These are phyloP conservation scores for Botrytis galanthina DNA, from an alignment of 2,329 filamentous ascomycete genomes.

Conservation along the genomic window DNA sequence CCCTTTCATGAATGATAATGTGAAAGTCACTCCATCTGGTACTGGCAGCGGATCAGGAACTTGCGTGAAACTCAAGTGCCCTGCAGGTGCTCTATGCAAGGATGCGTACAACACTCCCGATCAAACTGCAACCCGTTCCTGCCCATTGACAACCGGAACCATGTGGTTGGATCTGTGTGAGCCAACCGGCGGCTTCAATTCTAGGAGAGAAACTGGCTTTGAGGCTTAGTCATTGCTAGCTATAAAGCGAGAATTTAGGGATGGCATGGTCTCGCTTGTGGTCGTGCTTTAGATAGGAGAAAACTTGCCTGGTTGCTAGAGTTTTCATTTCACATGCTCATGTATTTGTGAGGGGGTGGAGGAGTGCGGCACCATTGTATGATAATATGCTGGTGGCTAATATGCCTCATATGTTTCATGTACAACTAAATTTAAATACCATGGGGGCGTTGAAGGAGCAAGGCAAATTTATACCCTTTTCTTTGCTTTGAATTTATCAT, in stretches of 20 bases:
- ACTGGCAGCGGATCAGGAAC: constrained; percentile 14
- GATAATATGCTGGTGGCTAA: background rate
- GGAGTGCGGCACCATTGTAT: background rate
- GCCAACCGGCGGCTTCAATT: background rate
- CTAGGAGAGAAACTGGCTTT: constrained; percentile 14
- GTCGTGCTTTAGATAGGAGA: background rate
- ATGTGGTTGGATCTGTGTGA: constrained; percentile 21
- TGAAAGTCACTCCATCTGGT: constrained; percentile 17
- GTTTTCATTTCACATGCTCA: background rate
- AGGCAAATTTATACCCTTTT: constrained; percentile 17
- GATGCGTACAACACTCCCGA: constrained; percentile 21
- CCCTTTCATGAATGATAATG: constrained; percentile 18
- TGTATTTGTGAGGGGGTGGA: background rate
- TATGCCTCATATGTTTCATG: constrained; percentile 12
- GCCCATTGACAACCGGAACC: constrained; percentile 11
- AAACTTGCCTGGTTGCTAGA: background rate
- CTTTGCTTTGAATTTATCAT: constrained; percentile 12
- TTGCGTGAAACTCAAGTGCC: constrained; percentile 16
- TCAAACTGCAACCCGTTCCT: constrained; percentile 7
- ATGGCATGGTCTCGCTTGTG: background rate
- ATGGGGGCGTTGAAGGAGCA: constrained; percentile 14
- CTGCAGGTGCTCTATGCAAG: constrained; percentile 11
- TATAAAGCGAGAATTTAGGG: background rate
- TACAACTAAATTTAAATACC: constrained; percentile 9
- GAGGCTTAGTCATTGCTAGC: background rate